Evolutionary conservation across 2,329 filamentous ascomycete genomes (phyloP), one percentile per base, ranked within the genome.

Genomic region (Cercospora brassicicola): DNA sequence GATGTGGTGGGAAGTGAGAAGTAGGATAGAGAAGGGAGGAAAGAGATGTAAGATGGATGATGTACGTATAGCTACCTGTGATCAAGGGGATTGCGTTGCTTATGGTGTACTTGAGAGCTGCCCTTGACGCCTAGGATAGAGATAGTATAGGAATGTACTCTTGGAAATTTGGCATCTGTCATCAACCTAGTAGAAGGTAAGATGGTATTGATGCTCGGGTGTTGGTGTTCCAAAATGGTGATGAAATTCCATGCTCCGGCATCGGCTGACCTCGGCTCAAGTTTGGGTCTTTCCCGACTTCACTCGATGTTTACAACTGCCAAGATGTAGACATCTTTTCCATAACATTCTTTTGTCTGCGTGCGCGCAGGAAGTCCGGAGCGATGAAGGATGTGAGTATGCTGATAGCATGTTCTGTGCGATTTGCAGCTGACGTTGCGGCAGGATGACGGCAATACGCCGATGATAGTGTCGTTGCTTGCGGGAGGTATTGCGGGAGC

Each of bases 401-500:
- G 13, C 42, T 28, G 13, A 6, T 23, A 0, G 31, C 53, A 45
- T 3, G 33, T 31, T 51, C 20, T 48, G 18, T 13, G 20, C 9
- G 18, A 2, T 59, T 15, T n/a, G 23, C 15, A 55, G 18, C 63
- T 59, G 30, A 53, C 10, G 4, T 23, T 20, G 30, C 30, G n/a
- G 9, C 51, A 68, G 68, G 64, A 68, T 65, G 73, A 73, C 45
- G 59, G 71, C 6, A 64, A 68, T 30, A 77, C 76, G 36, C 76
- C 75, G 42, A 72, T 76, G 60, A 71, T 78, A 73, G 78, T 79
- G 48, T 78, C 76, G 9, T 67, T 80, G 13, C 66, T 77, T 7
- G 77, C 78, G 6, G 78, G 78, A 28, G 78, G 78, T 39, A 73
- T 78, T 23, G 78, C 78, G n/a, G 77, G 77, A 39, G 76, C 76